phyloP scores from a whole-genome alignment of 371 early-diverging fungal species.

The Caulochytrium protostelioides region DNA sequence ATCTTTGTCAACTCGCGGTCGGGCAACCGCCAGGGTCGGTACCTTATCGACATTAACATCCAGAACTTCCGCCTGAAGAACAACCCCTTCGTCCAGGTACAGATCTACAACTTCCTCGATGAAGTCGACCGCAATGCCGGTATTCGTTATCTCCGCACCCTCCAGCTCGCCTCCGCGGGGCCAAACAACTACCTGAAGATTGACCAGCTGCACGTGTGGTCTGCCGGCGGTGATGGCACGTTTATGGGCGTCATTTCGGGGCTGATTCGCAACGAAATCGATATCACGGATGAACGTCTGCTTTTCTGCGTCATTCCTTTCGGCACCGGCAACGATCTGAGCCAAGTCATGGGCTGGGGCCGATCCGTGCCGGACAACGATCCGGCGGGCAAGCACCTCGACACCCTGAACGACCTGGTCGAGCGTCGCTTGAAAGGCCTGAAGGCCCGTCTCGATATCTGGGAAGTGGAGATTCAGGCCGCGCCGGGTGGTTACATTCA shows the following conservation, averaged over 20 bases:
- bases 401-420: slow-evolving; percentile 19
- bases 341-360: slow-evolving; percentile 41
- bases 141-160: slow-evolving; percentile 14
- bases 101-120: slow-evolving; percentile 34
- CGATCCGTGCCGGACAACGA: slow-evolving; percentile 31
- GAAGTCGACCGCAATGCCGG: slow-evolving; percentile 20
- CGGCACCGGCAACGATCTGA: slow-evolving; percentile 42
- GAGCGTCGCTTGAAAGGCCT: slow-evolving; percentile 29
- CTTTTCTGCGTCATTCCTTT: slow-evolving; percentile 42
- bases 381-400: slow-evolving; percentile 20
- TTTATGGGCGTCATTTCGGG: slow-evolving; percentile 37
- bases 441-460: slow-evolving; percentile 35
- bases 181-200: too few relatives aligned
- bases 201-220: slow-evolving; percentile 35
- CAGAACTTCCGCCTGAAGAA: slow-evolving; percentile 33
- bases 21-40: slow-evolving; percentile 32
- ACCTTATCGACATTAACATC: slow-evolving; percentile 23
- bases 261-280: slow-evolving; percentile 21
- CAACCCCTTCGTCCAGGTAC: slow-evolving; percentile 33
- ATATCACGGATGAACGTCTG: slow-evolving; percentile 28
- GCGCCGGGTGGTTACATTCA: slow-evolving; percentile 26
- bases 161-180: too few relatives aligned
- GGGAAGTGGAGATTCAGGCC: slow-evolving; percentile 26
- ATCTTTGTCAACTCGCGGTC: slow-evolving; percentile 40
- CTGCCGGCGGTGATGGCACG: slow-evolving; percentile 42